Conservation (phyloP, 2,329 filamentous ascomycete species). For the Cercospora janseana region DNA sequence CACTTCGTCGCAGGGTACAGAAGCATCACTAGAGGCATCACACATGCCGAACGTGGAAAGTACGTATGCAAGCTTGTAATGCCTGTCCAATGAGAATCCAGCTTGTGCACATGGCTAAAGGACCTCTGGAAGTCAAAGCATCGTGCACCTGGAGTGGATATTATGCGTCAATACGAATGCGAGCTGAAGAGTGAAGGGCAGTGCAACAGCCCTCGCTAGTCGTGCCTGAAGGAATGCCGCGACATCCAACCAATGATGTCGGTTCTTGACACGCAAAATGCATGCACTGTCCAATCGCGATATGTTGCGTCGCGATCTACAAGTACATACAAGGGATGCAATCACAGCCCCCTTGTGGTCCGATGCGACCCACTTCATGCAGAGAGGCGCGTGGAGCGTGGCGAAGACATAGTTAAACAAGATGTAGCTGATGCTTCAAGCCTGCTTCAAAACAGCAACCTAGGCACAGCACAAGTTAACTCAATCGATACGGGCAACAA, state of each 20-base stretch:
- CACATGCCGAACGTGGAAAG: constrained; percentile 3
- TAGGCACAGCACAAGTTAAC: neutral
- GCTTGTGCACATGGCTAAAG: neutral
- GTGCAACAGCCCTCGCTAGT: constrained; percentile 1
- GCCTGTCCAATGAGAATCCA: too few relatives aligned
- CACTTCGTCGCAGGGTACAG: too few relatives aligned
- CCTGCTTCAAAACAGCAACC: neutral
- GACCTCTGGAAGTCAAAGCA: neutral
- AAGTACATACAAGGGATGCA: neutral
- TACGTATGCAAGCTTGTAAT: too few relatives aligned
- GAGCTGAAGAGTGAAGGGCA: constrained; percentile 4
- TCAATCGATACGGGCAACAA: neutral
- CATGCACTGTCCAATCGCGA: constrained; percentile 3
- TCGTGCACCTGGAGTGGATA: too few relatives aligned
- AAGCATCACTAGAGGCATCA: neutral
- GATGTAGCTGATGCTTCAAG: neutral
- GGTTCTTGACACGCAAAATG: neutral
- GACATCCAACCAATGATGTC: constrained; percentile 3
- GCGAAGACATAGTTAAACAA: neutral
- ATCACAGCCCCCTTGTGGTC: constrained; percentile 4
- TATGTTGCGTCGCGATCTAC: neutral
- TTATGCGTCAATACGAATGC: constrained; percentile 6
- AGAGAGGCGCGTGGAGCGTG: neutral
- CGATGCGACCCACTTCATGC: neutral
- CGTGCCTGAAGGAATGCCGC: constrained; percentile 4